Percentiles rank a stretch among this genome's conserved stretches.
These are phyloP conservation scores for Trypanosoma mega DNA, from an alignment of 208 protist species.

Conservation along the genomic window DNA sequence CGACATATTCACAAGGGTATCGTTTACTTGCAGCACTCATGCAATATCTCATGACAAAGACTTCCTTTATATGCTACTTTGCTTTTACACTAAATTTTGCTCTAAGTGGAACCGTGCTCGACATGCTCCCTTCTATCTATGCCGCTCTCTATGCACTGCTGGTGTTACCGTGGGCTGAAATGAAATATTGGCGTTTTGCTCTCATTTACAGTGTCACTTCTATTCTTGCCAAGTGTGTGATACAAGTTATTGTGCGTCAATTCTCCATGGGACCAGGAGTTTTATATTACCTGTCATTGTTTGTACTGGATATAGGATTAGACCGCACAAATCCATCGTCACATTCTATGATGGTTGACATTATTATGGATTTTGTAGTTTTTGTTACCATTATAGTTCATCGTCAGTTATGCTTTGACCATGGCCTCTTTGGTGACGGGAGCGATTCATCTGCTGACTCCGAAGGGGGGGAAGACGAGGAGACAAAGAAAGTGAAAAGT, in stretches of 20 bases:
- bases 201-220: slow-evolving; percentile 25
- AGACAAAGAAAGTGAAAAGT: not conserved
- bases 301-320: slow-evolving; percentile 11
- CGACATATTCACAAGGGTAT: slow-evolving; percentile 5
- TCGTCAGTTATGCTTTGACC: slow-evolving; percentile 22
- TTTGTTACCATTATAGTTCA: slow-evolving; percentile 29
- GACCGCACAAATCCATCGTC: slow-evolving; percentile 5
- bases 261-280: not conserved
- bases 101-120: slow-evolving; percentile 35
- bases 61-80: slow-evolving; percentile 33
- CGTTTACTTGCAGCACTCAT: slow-evolving; percentile 10
- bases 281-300: not conserved
- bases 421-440: slow-evolving; percentile 16
- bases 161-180: slow-evolving; percentile 37
- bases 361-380: slow-evolving; percentile 30
- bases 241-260: slow-evolving; percentile 23
- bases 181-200: slow-evolving; percentile 24
- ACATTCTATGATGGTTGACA: slow-evolving; percentile 22
- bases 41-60: slow-evolving; percentile 26
- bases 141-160: slow-evolving; percentile 33
- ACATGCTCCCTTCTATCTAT: slow-evolving; percentile 37
- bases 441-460: not conserved
- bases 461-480: not conserved
- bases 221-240: slow-evolving; percentile 33
- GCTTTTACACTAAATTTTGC: slow-evolving; percentile 41